Evolutionary conservation across 1,284 basidiomycete genomes (phyloP).

Genomic region (Ustilago tritici): DNA sequence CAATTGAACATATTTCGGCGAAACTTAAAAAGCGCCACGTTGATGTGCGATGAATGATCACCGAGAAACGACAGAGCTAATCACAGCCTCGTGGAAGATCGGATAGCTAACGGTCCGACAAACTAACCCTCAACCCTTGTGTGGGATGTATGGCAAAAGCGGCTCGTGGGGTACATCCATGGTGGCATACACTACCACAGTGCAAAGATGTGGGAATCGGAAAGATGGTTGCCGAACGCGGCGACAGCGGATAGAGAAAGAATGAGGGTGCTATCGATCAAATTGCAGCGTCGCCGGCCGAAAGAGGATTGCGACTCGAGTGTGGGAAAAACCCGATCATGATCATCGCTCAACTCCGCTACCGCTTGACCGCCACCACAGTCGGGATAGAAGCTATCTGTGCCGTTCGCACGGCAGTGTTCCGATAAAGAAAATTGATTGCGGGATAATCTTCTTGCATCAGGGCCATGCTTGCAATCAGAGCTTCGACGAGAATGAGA

Average conservation of each 20-base stretch:
- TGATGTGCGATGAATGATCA: too few relatives aligned
- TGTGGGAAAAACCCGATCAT: conserved; percentile 12
- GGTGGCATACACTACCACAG: not conserved
- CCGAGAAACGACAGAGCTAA: not conserved
- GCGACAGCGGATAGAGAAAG: not conserved
- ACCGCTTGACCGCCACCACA: not conserved
- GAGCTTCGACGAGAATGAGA: too few relatives aligned
- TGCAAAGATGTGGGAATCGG: not conserved
- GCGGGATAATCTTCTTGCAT: too few relatives aligned
- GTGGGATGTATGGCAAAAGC: not conserved
- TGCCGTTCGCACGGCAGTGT: not conserved
- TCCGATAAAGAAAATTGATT: conserved; percentile 1
- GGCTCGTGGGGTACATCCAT: not conserved
- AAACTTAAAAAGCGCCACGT: too few relatives aligned
- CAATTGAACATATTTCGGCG: too few relatives aligned
- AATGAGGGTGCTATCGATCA: conserved; percentile 10
- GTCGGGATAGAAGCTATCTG: too few relatives aligned
- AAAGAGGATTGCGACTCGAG: conserved; percentile 8
- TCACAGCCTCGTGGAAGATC: not conserved
- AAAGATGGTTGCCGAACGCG: conserved; percentile 9
- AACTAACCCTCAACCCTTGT: conserved; percentile 15
- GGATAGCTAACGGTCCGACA: too few relatives aligned
- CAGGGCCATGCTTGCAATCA: too few relatives aligned
- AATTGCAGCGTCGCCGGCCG: conserved; percentile 7
- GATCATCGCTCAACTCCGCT: conserved; percentile 8